A percentile compares a stretch with the other conserved stretches of the same genome.
Evolutionary conservation across 176 grass and related monocot species (phyloP).

Genomic region (Pontederia paniculata): DNA sequence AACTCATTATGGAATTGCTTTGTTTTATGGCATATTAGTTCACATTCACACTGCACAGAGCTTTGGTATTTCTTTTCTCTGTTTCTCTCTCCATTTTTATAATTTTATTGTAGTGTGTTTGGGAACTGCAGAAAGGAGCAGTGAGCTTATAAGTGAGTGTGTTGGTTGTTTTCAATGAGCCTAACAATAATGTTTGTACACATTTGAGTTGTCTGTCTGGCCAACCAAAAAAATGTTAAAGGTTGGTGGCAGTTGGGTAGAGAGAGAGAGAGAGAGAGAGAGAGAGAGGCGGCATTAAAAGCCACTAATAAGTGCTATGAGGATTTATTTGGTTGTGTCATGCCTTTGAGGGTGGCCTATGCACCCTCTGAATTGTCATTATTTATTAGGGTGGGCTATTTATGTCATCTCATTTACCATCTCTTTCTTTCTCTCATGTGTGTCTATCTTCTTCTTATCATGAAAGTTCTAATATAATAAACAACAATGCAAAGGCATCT

Average conservation of each 20-base stretch:
- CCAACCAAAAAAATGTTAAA: background rate
- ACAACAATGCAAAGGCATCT: too few relatives aligned
- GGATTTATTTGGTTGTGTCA: background rate
- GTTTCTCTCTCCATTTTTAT: too few relatives aligned
- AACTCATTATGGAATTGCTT: too few relatives aligned
- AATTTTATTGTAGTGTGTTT: background rate
- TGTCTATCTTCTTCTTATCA: too few relatives aligned
- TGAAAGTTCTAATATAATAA: too few relatives aligned
- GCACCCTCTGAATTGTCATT: background rate
- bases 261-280: background rate
- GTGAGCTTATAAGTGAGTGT: background rate
- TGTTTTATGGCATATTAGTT: too few relatives aligned
- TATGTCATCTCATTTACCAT: too few relatives aligned
- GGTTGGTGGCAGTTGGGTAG: constrained; percentile 16
- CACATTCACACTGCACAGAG: too few relatives aligned
- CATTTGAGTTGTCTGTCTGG: too few relatives aligned
- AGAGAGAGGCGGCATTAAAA: background rate
- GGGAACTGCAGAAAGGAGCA: background rate
- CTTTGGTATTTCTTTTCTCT: too few relatives aligned
- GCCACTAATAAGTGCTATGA: constrained; percentile 6
- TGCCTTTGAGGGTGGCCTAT: constrained; percentile 1
- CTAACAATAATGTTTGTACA: too few relatives aligned
- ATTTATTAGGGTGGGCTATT: constrained; percentile 2
- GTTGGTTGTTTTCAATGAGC: background rate
- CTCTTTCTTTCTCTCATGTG: too few relatives aligned